Conservation (phyloP, 306 rosid genomes). For the Rubus parviflorus region DNA sequence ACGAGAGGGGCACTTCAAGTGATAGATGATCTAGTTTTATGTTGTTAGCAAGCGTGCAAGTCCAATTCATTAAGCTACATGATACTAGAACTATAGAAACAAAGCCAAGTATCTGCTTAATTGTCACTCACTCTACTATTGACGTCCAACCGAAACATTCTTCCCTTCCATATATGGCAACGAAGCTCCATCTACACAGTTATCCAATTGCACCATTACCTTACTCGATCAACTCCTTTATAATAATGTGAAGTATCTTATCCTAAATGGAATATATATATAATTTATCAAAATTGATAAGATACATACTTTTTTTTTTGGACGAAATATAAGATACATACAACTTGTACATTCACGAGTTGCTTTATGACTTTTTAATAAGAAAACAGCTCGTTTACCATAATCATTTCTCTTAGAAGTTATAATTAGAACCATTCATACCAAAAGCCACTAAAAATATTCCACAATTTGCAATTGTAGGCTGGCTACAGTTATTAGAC, state of each 20-base stretch:
- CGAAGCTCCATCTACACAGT: background rate
- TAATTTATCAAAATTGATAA: background rate
- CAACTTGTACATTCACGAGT: background rate
- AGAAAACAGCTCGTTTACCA: background rate
- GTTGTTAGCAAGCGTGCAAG: background rate
- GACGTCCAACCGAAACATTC: constrained; percentile 11
- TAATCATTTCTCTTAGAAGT: background rate
- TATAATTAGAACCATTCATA: background rate
- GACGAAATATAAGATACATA: background rate
- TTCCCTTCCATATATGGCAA: constrained; percentile 24
- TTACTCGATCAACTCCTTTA: background rate
- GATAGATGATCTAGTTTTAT: too few species aligned
- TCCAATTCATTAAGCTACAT: too few species aligned
- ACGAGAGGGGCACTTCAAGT: too few species aligned
- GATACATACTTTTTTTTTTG: too few species aligned
- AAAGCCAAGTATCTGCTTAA: constrained; percentile 22
- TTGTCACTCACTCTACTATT: background rate
- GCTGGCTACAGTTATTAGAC: background rate
- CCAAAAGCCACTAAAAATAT: background rate
- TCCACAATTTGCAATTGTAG: background rate
- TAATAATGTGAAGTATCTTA: background rate
- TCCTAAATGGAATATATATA: background rate
- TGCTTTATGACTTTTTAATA: background rate
- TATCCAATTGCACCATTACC: background rate
- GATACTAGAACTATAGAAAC: background rate